These are phyloP conservation scores for Amaranthus tricolor DNA, from an alignment of 179 eudicot species.

Conservation along the genomic window DNA sequence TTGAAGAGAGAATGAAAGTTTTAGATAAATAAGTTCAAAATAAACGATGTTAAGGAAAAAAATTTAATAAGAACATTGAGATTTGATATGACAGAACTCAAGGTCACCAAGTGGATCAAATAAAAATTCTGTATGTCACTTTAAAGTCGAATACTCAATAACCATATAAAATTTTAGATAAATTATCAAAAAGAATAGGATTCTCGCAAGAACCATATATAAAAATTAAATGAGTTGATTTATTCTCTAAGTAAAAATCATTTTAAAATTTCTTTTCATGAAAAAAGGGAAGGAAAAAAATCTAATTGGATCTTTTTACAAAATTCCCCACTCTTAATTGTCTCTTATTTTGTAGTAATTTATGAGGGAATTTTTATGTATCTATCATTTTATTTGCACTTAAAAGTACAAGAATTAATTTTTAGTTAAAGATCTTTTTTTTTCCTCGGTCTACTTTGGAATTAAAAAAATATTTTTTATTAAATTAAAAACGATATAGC, in stretches of 20 bases:
- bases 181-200: no score
- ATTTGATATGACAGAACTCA: no score
- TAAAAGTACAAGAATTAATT: neutral
- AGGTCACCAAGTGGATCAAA: no score
- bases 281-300: no score
- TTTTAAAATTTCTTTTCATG: neutral
- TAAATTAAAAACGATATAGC: neutral
- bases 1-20: no score
- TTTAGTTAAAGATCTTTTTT: neutral
- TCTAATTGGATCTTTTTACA: conserved; percentile 18
- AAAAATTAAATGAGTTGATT: neutral
- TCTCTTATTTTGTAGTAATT: conserved; percentile 11
- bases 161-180: no score
- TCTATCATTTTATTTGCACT: neutral
- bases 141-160: no score
- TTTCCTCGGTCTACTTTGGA: neutral
- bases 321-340: conserved; percentile 19
- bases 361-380: neutral
- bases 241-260: neutral
- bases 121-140: no score
- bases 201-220: no score
- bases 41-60: no score
- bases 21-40: no score
- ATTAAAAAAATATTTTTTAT: conserved; percentile 5
- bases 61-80: no score